These are phyloP conservation scores for Hanseniaspora pseudoguilliermondii DNA, from an alignment of 805 yeast species.

Conservation along the genomic window DNA sequence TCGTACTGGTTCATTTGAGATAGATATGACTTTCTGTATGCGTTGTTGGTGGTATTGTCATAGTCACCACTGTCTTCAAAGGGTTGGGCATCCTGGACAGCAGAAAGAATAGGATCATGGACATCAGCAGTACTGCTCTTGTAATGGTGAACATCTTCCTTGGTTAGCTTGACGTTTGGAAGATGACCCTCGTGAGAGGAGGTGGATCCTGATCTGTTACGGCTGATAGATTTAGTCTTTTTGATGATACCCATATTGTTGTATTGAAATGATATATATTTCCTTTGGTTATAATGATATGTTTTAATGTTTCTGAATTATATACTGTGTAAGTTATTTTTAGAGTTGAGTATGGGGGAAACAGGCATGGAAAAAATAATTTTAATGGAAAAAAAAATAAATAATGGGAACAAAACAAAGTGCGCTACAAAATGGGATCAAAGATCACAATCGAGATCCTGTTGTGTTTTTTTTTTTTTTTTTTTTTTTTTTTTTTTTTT, in stretches of 20 bases:
- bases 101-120: conserved; percentile 83
- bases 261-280: not conserved
- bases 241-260: conserved; percentile 36
- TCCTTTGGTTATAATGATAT: not conserved
- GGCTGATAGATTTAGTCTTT: conserved; percentile 27
- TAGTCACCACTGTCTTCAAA: conserved; percentile 50
- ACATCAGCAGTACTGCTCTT: conserved; percentile 57
- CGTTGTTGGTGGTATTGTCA: conserved; percentile 24
- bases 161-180: conserved; percentile 33
- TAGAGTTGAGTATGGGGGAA: not conserved
- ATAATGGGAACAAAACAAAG: not conserved
- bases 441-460: too few relatives aligned
- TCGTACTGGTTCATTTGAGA: conserved; percentile 17
- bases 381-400: too few relatives aligned
- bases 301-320: not conserved
- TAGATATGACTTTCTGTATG: conserved; percentile 28
- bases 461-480: too few relatives aligned
- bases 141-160: conserved; percentile 40
- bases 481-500: too few relatives aligned
- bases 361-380: too few relatives aligned
- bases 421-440: too few relatives aligned
- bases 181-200: conserved; percentile 21
- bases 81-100: conserved; percentile 93
- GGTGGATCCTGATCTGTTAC: conserved; percentile 18
- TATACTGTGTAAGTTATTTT: not conserved